Conservation (phyloP, 345 rosid species). For the Syzygium oleosum region DNA sequence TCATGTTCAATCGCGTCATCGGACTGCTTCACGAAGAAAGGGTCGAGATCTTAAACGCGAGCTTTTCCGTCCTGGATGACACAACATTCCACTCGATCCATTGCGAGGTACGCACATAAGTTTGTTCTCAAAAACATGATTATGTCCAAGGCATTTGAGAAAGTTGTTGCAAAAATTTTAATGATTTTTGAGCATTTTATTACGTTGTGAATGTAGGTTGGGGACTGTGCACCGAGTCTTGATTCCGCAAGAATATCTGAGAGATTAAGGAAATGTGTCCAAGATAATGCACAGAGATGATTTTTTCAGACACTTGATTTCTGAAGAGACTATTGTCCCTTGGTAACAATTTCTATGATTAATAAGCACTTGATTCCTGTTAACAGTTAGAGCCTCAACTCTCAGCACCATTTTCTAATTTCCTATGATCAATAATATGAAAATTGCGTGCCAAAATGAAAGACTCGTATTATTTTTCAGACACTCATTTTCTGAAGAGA, state of each 20-base stretch:
- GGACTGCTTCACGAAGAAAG: constrained; percentile 12
- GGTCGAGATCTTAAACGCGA: constrained; percentile 1
- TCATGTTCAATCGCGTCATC: constrained; percentile 3
- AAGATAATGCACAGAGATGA: background rate
- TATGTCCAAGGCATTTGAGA: constrained; percentile 3
- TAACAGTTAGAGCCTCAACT: background rate
- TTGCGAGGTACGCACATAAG: background rate
- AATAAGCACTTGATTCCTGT: background rate
- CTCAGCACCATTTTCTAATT: background rate
- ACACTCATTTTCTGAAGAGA: background rate
- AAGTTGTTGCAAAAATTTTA: background rate
- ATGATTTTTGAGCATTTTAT: background rate
- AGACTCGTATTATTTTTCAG: background rate
- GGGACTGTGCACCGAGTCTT: constrained; percentile 6
- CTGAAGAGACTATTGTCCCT: background rate
- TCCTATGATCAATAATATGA: background rate
- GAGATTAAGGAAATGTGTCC: constrained; percentile 20
- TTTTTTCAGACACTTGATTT: background rate
- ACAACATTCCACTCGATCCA: background rate
- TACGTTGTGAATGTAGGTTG: constrained; percentile 35
- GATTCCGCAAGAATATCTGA: constrained; percentile 27
- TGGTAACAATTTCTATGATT: background rate
- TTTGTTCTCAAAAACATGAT: background rate
- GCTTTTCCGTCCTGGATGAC: background rate
- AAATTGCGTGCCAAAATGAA: background rate